phyloP scores from a whole-genome alignment of 805 yeast species.

The Ogataea paradorogensis region DNA sequence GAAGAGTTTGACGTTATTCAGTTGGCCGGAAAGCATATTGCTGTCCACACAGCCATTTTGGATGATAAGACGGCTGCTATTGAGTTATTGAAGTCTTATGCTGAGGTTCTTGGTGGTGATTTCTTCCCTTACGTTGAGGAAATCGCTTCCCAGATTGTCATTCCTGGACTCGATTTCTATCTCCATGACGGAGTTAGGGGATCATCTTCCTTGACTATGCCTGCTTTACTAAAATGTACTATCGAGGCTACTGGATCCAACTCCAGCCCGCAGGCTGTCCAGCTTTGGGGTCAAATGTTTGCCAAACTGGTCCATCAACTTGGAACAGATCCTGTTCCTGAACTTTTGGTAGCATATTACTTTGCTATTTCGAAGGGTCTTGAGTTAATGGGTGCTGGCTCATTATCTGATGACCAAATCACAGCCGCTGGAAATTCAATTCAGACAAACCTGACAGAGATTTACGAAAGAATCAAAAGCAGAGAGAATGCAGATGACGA shows the following conservation, averaged over 20 bases:
- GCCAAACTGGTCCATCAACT: conserved; percentile 66
- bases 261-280: conserved; percentile 54
- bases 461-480: conserved; percentile 64
- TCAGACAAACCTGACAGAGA: conserved; percentile 58
- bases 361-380: conserved; percentile 65
- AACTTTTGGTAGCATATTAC: conserved; percentile 75
- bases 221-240: conserved; percentile 67
- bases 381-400: conserved; percentile 61
- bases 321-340: conserved; percentile 78
- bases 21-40: conserved; percentile 86
- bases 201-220: conserved; percentile 81
- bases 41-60: conserved; percentile 89
- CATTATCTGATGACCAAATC: conserved; percentile 56
- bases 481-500: conserved; percentile 81
- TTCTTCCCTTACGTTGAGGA: conserved; percentile 83
- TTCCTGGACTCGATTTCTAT: conserved; percentile 88
- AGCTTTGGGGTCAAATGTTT: conserved; percentile 70
- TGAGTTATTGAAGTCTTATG: conserved; percentile 81
- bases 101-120: conserved; percentile 75
- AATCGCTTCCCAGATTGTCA: conserved; percentile 70
- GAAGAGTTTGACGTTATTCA: conserved; percentile 96
- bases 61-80: conserved; percentile 94
- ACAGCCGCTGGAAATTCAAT: conserved; percentile 56
- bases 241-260: conserved; percentile 52
- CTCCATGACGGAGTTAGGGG: conserved; percentile 93